Base-by-base conservation (phyloP, 225 moss, liverwort and hornwort genomes). In the Marchantia paleacea region DNA sequence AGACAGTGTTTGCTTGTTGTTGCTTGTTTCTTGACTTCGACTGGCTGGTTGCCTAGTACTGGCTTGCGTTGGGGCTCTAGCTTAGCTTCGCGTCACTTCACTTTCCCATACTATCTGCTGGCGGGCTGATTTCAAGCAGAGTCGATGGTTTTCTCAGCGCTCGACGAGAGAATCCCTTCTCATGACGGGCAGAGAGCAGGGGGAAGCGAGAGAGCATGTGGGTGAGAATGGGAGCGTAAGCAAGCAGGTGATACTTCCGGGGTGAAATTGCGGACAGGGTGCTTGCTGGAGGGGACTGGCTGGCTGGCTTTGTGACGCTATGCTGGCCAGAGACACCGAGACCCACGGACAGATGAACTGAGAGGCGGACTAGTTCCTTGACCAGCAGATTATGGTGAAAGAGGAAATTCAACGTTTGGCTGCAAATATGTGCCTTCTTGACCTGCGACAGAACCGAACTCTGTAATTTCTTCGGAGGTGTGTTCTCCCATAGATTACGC, bases 361-460 rank as follows among this genome's bases (percentile, higher is more conserved):
- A 53, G 73, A 52, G 28, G 52, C 52, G 28, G 74, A 72, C 72
- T 6, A 29, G 74, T 6, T 74, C 55, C 55, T 55, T 14, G 12
- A 29, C 74, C 51, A 4, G 54, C 55, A 74, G 74, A 74, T 28
- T 52, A 74, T 74, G 26, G 74, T 76, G 76, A 55, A 61, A 8
- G 39, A 48, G 48, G 30, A 14, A 76, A 61, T 61, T 76, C 58
- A 22, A 20, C 76, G 31, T 62, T 76, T 47, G 7, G 60, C 30
- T 22, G 76, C 76, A 76, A 39, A 76, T 48, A 76, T 76, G 61
- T 61, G 18, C 76, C 39, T 76, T 76, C 76, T 47, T 76, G 57
- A 48, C 61, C 48, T 39, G 62, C 76, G 60, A 61, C 22, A 10
- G 22, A 55, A 76, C 20, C 39, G 20, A 24, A 58, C 58, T 76